Percentiles rank a stretch among this genome's conserved stretches.
phyloP scores from a whole-genome alignment of 345 rosid genomes.

The Turritis glabra region DNA sequence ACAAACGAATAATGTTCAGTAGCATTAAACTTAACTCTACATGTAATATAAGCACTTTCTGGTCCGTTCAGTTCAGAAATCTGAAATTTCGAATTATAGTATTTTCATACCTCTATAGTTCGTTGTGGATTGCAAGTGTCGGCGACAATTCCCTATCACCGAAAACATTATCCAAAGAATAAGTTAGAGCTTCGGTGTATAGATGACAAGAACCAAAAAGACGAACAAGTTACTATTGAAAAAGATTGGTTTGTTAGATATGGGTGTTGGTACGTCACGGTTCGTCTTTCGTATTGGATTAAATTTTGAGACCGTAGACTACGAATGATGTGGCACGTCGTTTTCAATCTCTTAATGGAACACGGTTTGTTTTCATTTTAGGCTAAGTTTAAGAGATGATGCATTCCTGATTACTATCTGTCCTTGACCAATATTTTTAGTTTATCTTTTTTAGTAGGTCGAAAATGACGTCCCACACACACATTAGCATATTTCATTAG shows the following conservation, averaged over 20 bases:
- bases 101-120: background rate
- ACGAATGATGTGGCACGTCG: constrained; percentile 6
- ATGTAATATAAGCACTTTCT: background rate
- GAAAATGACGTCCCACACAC: constrained; percentile 1
- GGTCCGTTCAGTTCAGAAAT: background rate
- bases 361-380: constrained; percentile 12
- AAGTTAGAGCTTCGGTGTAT: background rate
- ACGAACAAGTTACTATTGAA: constrained; percentile 21
- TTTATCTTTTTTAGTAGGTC: background rate
- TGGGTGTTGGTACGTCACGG: constrained; percentile 27
- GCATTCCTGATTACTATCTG: constrained; percentile 18
- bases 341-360: background rate
- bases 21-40: too few species aligned
- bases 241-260: constrained; percentile 11
- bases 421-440: background rate
- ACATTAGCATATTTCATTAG: background rate
- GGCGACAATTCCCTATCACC: constrained; percentile 18
- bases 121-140: constrained; percentile 1
- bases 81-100: background rate
- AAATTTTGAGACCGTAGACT: background rate
- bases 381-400: background rate
- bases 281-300: constrained; percentile 10
- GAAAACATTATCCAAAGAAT: constrained; percentile 2
- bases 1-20: background rate
- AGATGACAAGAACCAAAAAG: constrained; percentile 5